Percentiles rank a stretch among this genome's conserved stretches.
phyloP scores from a whole-genome alignment of 78 protist genomes.

The Speleostelium caveatum region DNA sequence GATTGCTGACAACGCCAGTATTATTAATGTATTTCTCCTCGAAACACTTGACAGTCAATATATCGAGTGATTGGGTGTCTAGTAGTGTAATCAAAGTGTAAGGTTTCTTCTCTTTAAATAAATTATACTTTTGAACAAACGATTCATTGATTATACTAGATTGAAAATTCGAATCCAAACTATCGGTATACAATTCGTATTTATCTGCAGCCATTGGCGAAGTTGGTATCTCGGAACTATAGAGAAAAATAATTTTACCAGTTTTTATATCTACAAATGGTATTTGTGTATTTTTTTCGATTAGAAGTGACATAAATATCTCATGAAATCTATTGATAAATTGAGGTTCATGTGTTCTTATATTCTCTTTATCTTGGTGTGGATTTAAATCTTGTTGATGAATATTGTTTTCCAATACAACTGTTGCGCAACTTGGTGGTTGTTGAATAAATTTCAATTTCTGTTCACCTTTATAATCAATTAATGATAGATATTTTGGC shows the following conservation, averaged over 20 bases:
- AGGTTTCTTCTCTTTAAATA: conserved; percentile 59
- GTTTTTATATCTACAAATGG: conserved; percentile 58
- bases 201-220: conserved; percentile 66
- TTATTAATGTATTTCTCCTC: conserved; percentile 31
- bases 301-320: conserved; percentile 14
- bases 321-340: conserved; percentile 38
- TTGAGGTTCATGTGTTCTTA: conserved; percentile 46
- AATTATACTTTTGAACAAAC: conserved; percentile 5
- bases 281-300: conserved; percentile 14
- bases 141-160: conserved; percentile 18
- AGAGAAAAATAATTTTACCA: conserved; percentile 60
- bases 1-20: background rate
- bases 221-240: conserved; percentile 43
- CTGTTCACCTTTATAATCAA: conserved; percentile 76
- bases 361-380: background rate
- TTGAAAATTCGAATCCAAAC: conserved; percentile 52
- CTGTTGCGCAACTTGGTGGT: conserved; percentile 45
- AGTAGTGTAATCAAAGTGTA: conserved; percentile 25
- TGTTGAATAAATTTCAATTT: conserved; percentile 65
- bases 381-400: background rate
- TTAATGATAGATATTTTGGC: conserved; percentile 66
- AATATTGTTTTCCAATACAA: conserved; percentile 17
- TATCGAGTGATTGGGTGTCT: conserved; percentile 71
- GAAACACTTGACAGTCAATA: conserved; percentile 35
- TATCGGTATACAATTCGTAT: conserved; percentile 67